These are phyloP conservation scores for Tetrapisispora iriomotensis DNA, from an alignment of 805 yeast genomes.

Conservation along the genomic window DNA sequence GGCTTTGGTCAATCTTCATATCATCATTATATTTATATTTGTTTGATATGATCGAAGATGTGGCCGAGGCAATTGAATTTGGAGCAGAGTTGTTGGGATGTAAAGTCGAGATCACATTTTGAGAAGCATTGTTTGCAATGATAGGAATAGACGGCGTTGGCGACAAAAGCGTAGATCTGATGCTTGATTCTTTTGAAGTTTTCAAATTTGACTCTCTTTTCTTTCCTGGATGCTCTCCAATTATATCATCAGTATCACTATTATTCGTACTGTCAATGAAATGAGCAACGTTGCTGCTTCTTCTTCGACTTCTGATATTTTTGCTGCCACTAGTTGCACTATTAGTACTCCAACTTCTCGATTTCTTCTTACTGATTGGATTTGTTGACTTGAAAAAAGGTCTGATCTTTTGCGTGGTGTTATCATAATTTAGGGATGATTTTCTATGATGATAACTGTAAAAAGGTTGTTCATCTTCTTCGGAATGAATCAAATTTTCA, in stretches of 20 bases:
- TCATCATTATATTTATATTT: no score
- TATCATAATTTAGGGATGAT: constrained; percentile 6
- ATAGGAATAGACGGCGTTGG: no score
- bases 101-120: no score
- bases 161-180: constrained; percentile 23
- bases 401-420: constrained; percentile 10
- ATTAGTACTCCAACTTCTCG: constrained; percentile 14
- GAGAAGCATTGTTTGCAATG: no score
- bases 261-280: background rate
- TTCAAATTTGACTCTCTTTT: constrained; percentile 28
- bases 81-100: no score
- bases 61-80: no score
- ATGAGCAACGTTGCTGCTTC: background rate
- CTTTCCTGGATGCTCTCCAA: background rate
- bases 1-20: no score
- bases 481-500: constrained; percentile 1
- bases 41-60: no score
- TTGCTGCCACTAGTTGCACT: background rate
- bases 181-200: constrained; percentile 27
- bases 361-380: constrained; percentile 2
- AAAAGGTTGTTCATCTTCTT: constrained; percentile 2
- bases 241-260: background rate
- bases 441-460: background rate
- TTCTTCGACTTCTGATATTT: background rate
- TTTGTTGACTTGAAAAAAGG: constrained; percentile 6